Evolutionary conservation across 257 asterid genomes (phyloP).

Genomic region (Cynanchum wilfordii): DNA sequence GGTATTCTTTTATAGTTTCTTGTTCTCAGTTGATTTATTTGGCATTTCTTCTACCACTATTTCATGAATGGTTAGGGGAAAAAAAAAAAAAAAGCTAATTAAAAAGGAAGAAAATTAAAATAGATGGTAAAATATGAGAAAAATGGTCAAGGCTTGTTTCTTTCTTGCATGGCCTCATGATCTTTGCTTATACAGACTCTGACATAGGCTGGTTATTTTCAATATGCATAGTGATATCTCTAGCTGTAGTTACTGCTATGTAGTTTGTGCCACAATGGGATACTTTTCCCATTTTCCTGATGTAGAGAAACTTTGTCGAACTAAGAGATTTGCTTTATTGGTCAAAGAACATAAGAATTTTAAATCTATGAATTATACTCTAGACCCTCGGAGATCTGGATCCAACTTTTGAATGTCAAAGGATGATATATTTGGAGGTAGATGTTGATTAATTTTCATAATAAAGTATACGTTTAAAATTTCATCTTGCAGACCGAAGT

Average conservation of each 20-base stretch:
- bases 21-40: background rate
- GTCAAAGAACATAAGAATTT: background rate
- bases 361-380: background rate
- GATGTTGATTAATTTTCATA: constrained; percentile 1
- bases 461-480: constrained; percentile 16
- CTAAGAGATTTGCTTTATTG: background rate
- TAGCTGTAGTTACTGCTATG: background rate
- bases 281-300: background rate
- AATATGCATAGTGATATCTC: background rate
- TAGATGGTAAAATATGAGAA: background rate
- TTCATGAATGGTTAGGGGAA: background rate
- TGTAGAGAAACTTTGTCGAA: background rate
- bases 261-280: background rate
- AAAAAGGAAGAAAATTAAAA: background rate
- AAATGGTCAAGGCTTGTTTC: background rate
- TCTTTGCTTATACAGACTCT: background rate
- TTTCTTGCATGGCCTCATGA: background rate
- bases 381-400: background rate
- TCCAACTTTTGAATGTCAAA: background rate
- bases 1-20: constrained; percentile 41
- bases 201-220: background rate
- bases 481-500: constrained; percentile 71
- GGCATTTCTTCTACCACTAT: background rate
- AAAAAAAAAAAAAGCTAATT: background rate
- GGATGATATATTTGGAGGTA: background rate